phyloP scores from a whole-genome alignment of 768 basidiomycete genomes.

The Filobasidium floriforme region DNA sequence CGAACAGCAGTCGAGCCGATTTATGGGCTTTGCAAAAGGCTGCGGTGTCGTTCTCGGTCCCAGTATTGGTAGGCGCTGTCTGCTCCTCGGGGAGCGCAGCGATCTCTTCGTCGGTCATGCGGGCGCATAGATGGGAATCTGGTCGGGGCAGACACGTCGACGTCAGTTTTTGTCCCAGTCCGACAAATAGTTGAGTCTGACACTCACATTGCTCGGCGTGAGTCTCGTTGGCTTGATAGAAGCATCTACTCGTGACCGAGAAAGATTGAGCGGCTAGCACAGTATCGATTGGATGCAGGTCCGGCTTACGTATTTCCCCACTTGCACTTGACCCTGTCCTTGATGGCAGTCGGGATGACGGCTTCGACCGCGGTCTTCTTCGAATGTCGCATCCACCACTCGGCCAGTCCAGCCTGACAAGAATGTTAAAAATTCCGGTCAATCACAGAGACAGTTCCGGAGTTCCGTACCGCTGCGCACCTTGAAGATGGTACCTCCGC shows the following conservation, averaged over 20 bases:
- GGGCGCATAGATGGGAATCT: constrained; percentile 7
- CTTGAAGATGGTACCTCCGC: background rate
- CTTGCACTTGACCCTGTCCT: background rate
- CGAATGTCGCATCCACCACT: background rate
- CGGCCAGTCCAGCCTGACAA: background rate
- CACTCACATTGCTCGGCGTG: constrained; percentile 1
- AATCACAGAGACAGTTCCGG: background rate
- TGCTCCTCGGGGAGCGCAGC: background rate
- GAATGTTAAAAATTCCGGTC: no score
- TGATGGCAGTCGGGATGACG: background rate
- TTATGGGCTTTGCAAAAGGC: no score
- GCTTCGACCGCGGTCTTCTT: background rate
- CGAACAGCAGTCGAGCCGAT: no score
- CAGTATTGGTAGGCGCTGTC: background rate
- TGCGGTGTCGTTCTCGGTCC: no score
- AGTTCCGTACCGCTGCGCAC: background rate
- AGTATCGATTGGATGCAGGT: background rate
- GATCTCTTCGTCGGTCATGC: background rate
- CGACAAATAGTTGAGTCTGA: background rate
- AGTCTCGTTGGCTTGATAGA: background rate
- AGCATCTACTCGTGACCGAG: background rate
- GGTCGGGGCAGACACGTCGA: background rate
- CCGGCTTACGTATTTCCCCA: background rate
- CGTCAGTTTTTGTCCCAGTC: background rate
- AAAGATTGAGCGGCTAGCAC: background rate